These are phyloP conservation scores for Wickerhamiella occidentalis DNA, from an alignment of 805 yeast genomes.

Conservation along the genomic window DNA sequence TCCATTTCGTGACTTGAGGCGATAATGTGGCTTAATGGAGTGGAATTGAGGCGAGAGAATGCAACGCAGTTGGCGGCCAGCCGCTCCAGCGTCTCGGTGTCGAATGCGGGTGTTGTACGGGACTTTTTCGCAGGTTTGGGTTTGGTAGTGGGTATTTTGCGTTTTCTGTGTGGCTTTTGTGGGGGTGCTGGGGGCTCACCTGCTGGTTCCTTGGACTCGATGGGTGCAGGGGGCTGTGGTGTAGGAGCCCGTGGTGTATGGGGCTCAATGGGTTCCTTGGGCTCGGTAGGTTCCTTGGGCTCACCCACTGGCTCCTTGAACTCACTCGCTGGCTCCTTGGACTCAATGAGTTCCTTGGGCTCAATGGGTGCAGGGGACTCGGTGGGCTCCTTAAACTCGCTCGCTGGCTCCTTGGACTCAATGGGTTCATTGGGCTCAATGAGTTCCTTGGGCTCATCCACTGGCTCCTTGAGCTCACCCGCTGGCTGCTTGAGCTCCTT, in stretches of 20 bases:
- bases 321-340: too few species aligned
- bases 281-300: too few species aligned
- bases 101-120: neutral
- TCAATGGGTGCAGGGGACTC: neutral
- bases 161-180: neutral
- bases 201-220: too few species aligned
- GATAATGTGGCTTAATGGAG: slow-evolving; percentile 64
- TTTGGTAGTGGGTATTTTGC: neutral
- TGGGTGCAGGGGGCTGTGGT: too few species aligned
- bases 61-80: slow-evolving; percentile 58
- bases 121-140: neutral
- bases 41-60: slow-evolving; percentile 74
- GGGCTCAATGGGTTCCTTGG: too few species aligned
- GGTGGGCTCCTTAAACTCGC: neutral
- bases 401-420: neutral
- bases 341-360: too few species aligned
- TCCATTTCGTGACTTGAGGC: slow-evolving; percentile 45
- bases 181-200: neutral
- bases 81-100: neutral
- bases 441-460: neutral
- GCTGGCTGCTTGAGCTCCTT: too few species aligned
- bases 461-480: neutral
- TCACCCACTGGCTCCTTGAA: too few species aligned
- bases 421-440: neutral
- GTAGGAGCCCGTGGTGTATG: too few species aligned